Evolutionary conservation across 2,329 filamentous ascomycete species (phyloP).

Genomic region (Grosmannia huntii): DNA sequence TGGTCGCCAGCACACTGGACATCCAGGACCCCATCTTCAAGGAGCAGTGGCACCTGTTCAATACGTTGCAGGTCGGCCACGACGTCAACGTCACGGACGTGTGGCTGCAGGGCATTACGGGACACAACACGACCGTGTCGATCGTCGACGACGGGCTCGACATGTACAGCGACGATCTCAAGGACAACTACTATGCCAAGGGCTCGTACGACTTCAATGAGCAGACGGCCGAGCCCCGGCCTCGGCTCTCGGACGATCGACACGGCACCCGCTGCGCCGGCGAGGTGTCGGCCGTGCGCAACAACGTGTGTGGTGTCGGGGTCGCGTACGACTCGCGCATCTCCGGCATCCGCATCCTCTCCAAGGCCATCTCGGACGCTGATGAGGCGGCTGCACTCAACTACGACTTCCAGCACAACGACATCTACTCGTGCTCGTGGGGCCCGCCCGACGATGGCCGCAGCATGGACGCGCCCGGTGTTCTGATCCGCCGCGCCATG

Average conservation of each 20-base stretch:
- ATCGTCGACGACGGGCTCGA: conserved; percentile 95
- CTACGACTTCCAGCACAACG: conserved; percentile 79
- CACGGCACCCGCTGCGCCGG: conserved; percentile 93
- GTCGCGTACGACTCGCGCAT: conserved; percentile 88
- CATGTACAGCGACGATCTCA: conserved; percentile 87
- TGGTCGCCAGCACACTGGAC: conserved; percentile 51
- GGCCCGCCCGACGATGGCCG: conserved; percentile 86
- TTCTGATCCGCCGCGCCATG: conserved; percentile 83
- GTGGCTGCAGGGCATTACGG: conserved; percentile 84
- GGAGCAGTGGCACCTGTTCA: conserved; percentile 93
- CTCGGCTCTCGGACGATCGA: conserved; percentile 69
- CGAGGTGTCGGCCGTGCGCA: conserved; percentile 83
- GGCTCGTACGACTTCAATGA: conserved; percentile 98
- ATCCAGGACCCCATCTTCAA: conserved; percentile 86
- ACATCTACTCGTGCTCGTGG: conserved; percentile 99
- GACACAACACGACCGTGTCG: conserved; percentile 76
- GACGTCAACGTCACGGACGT: conserved; percentile 94
- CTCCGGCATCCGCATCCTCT: conserved; percentile 84
- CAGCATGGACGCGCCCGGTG: conserved; percentile 86
- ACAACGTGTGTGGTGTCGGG: conserved; percentile 89
- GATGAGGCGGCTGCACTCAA: conserved; percentile 91
- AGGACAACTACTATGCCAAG: conserved; percentile 82
- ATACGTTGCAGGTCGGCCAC: conserved; percentile 66
- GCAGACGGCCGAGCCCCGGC: conserved; percentile 61
- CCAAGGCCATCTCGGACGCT: conserved; percentile 76